Conservation (phyloP, 2,329 filamentous ascomycete species). For the Phaeosphaeriaceae sp. region DNA sequence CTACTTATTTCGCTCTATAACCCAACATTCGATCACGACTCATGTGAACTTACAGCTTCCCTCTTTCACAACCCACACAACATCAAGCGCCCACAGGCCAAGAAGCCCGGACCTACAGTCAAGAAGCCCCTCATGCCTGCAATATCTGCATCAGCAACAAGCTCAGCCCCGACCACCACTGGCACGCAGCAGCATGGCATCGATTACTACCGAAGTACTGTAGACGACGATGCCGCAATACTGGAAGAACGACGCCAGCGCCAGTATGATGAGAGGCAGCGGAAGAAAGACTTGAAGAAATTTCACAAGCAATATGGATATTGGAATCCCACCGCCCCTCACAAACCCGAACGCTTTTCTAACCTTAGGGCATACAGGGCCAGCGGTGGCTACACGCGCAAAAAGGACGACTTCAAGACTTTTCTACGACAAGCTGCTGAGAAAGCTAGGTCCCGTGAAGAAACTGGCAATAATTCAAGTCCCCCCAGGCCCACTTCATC, state of each 20-base stretch:
- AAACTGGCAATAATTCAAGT: conserved; percentile 17
- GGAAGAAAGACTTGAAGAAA: conserved; percentile 67
- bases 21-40: conserved; percentile 32
- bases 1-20: conserved; percentile 30
- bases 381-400: conserved; percentile 32
- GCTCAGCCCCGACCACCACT: conserved; percentile 15
- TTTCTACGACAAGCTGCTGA: conserved; percentile 27
- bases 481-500: conserved; percentile 18
- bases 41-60: conserved; percentile 32
- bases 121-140: conserved; percentile 36
- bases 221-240: conserved; percentile 77
- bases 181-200: conserved; percentile 29
- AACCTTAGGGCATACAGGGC: conserved; percentile 36
- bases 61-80: conserved; percentile 40
- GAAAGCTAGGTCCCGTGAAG: conserved; percentile 14
- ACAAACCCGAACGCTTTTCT: conserved; percentile 31
- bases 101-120: conserved; percentile 23
- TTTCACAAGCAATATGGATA: conserved; percentile 73
- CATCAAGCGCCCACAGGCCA: conserved; percentile 43
- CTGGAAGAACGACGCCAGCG: conserved; percentile 72
- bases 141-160: conserved; percentile 22
- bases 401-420: conserved; percentile 31
- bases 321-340: conserved; percentile 53
- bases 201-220: conserved; percentile 71
- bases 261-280: conserved; percentile 72